Percentiles rank a stretch among this genome's conserved stretches.
These are phyloP conservation scores for Cubamyces lactineus DNA, from an alignment of 768 basidiomycete genomes.

Conservation along the genomic window DNA sequence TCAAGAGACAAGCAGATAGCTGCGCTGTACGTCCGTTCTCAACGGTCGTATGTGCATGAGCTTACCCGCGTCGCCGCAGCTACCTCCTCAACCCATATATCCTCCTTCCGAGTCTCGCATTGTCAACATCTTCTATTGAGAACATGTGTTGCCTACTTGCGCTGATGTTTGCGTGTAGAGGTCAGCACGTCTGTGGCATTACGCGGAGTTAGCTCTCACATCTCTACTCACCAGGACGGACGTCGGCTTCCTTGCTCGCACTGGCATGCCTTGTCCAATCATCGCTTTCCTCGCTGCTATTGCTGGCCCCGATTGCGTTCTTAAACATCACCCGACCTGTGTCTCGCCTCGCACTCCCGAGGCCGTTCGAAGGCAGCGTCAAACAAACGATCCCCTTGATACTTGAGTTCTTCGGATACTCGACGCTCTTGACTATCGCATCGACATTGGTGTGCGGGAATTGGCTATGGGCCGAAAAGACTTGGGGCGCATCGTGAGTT, in stretches of 20 bases:
- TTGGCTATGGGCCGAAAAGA: conserved; percentile 70
- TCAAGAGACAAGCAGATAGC: conserved; percentile 64
- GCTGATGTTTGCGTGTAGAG: conserved; percentile 70
- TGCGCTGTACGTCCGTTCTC: conserved; percentile 53
- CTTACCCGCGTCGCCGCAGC: conserved; percentile 43
- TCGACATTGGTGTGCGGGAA: conserved; percentile 63
- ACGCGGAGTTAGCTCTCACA: not conserved
- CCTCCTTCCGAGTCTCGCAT: conserved; percentile 74
- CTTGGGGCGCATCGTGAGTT: conserved; percentile 85
- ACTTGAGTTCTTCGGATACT: conserved; percentile 56
- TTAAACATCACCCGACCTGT: conserved; percentile 61
- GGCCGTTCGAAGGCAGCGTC: conserved; percentile 29
- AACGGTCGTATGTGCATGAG: not conserved
- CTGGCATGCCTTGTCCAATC: conserved; percentile 75
- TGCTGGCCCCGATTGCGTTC: conserved; percentile 70
- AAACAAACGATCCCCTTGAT: conserved; percentile 39
- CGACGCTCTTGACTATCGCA: conserved; percentile 47
- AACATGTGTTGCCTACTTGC: conserved; percentile 70
- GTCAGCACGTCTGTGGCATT: conserved; percentile 41
- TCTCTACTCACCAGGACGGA: conserved; percentile 49
- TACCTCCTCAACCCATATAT: conserved; percentile 92
- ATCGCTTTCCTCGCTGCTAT: conserved; percentile 69
- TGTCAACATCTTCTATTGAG: conserved; percentile 83
- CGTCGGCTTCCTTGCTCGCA: conserved; percentile 59
- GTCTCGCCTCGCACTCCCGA: conserved; percentile 72